Evolutionary conservation across 176 grass and related monocot species (phyloP).

Genomic region (Carex scoparia): DNA sequence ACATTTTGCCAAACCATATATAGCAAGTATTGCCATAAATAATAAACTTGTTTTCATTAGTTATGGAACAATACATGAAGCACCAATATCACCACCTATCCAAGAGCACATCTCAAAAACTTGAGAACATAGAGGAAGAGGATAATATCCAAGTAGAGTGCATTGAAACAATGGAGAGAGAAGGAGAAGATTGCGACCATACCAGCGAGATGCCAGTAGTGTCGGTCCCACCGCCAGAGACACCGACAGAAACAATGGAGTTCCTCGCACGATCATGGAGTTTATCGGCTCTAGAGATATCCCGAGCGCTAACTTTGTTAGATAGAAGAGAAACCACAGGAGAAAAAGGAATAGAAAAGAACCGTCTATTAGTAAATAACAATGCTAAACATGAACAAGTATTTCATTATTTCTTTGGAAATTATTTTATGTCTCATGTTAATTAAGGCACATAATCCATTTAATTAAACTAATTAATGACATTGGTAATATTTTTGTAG

Average conservation of each 20-base stretch:
- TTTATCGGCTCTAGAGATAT: constrained; percentile 81
- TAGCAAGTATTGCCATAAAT: neutral
- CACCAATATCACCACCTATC: constrained; percentile 29
- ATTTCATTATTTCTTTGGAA: neutral
- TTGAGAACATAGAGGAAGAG: constrained; percentile 85
- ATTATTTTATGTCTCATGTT: neutral
- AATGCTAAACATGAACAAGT: constrained; percentile 13
- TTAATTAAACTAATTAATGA: neutral
- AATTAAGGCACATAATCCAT: neutral
- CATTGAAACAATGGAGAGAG: constrained; percentile 6
- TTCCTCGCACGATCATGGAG: constrained; percentile 88
- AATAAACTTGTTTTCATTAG: neutral
- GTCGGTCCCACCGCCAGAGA: constrained; percentile 65
- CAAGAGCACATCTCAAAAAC: constrained; percentile 26
- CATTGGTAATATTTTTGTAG: constrained; percentile 17
- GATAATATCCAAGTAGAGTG: constrained; percentile 16
- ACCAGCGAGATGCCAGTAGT: constrained; percentile 36
- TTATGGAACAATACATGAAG: constrained; percentile 43
- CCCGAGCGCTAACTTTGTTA: constrained; percentile 62
- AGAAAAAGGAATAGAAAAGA: constrained; percentile 16
- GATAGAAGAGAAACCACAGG: constrained; percentile 35
- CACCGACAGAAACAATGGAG: constrained; percentile 94
- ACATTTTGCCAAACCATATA: neutral
- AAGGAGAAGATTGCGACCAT: constrained; percentile 12
- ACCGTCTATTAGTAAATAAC: neutral